Percentiles rank a stretch among this genome's conserved stretches.
Conservation (phyloP, 495 filamentous ascomycete genomes). For the Talaromyces stipitatus region DNA sequence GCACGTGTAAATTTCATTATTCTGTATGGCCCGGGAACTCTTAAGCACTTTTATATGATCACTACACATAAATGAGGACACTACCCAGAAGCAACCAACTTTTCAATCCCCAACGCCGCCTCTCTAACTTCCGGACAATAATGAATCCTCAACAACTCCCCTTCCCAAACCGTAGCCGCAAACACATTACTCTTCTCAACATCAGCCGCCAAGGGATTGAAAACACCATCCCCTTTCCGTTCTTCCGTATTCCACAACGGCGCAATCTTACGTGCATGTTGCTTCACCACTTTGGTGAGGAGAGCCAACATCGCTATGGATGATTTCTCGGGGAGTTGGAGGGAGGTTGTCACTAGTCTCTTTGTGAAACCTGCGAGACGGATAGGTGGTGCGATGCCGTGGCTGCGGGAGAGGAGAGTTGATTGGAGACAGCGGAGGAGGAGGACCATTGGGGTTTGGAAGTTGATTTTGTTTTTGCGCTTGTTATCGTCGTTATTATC, state of each 20-base stretch:
- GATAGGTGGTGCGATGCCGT: conserved; percentile 58
- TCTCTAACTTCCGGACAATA: conserved; percentile 81
- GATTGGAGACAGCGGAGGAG: conserved; percentile 77
- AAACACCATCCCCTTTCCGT: conserved; percentile 73
- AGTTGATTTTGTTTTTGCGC: conserved; percentile 66
- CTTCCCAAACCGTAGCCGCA: conserved; percentile 87
- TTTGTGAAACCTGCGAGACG: conserved; percentile 91
- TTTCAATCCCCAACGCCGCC: conserved; percentile 64
- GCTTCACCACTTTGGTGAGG: conserved; percentile 63
- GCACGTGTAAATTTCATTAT: neutral
- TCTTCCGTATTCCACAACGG: conserved; percentile 83
- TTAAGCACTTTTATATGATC: neutral
- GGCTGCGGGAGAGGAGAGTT: conserved; percentile 47
- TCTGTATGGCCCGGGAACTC: neutral
- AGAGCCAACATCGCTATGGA: conserved; percentile 67
- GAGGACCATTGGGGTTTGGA: conserved; percentile 85
- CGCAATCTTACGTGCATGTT: conserved; percentile 60
- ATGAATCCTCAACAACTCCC: conserved; percentile 76
- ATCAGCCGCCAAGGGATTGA: conserved; percentile 45
- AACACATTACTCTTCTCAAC: conserved; percentile 83
- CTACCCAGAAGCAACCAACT: conserved; percentile 36
- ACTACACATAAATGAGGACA: conserved; percentile 8
- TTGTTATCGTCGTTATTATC: conserved; percentile 39
- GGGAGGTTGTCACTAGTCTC: conserved; percentile 68
- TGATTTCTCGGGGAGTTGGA: conserved; percentile 88